Percentiles rank a stretch among this genome's conserved stretches.
Evolutionary conservation across 1,284 basidiomycete species (phyloP).

Genomic region (Apiotrichum veenhuisii): DNA sequence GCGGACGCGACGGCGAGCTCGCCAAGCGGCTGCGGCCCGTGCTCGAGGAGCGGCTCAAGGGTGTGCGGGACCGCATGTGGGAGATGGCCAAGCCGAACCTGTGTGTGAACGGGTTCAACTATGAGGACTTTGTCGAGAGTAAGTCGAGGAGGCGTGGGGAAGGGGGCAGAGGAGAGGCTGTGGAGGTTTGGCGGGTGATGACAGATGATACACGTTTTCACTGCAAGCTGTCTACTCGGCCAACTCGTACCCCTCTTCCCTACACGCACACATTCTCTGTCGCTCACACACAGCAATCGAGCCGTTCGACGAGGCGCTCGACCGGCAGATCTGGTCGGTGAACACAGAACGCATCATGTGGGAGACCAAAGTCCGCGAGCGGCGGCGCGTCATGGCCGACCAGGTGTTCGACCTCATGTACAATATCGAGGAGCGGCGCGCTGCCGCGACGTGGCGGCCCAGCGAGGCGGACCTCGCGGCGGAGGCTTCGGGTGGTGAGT

Average conservation of each 20-base stretch:
- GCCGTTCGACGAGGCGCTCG: conserved; percentile 73
- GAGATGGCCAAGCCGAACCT: conserved; percentile 65
- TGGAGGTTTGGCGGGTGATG: background rate
- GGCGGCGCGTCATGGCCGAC: conserved; percentile 58
- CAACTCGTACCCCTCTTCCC: background rate
- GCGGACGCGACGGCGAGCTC: conserved; percentile 32
- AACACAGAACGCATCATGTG: conserved; percentile 63
- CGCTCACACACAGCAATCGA: conserved; percentile 58
- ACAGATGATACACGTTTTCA: too few relatives aligned
- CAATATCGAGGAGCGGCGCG: conserved; percentile 54
- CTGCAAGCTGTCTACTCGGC: too few relatives aligned
- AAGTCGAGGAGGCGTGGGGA: conserved; percentile 8
- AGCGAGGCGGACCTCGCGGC: conserved; percentile 25
- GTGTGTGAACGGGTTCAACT: conserved; percentile 71
- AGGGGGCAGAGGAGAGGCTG: background rate
- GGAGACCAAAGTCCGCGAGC: conserved; percentile 63
- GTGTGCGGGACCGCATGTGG: conserved; percentile 48
- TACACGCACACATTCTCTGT: background rate
- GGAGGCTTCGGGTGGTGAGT: background rate
- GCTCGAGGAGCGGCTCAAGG: conserved; percentile 36
- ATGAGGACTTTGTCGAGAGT: conserved; percentile 61
- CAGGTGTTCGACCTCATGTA: conserved; percentile 56
- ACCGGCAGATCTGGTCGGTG: conserved; percentile 66
- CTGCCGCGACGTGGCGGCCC: conserved; percentile 47
- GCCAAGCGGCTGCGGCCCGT: conserved; percentile 32